phyloP scores from a whole-genome alignment of 2,329 filamentous ascomycete species.

The Neonectria magnoliae region DNA sequence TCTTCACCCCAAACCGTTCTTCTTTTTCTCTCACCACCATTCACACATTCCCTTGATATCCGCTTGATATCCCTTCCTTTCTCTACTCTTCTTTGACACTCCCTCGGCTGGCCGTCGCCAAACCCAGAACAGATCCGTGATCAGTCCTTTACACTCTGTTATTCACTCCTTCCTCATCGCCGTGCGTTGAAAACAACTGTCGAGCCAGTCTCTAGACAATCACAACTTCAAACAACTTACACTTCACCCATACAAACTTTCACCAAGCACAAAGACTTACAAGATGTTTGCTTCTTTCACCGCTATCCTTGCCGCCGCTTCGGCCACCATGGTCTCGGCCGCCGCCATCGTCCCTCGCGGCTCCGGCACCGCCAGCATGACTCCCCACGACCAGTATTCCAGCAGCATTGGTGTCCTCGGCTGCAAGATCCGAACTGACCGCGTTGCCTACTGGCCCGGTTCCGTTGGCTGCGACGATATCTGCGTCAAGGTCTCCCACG shows the following conservation, averaged over 20 bases:
- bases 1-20: slow-evolving; percentile 30
- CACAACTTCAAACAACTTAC: slow-evolving; percentile 19
- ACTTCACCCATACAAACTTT: slow-evolving; percentile 29
- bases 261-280: slow-evolving; percentile 22
- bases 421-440: slow-evolving; percentile 69
- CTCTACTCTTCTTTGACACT: slow-evolving; percentile 30
- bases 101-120: slow-evolving; percentile 41
- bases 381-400: slow-evolving; percentile 66
- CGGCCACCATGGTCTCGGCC: slow-evolving; percentile 44
- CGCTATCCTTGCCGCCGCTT: slow-evolving; percentile 44
- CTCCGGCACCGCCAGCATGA: slow-evolving; percentile 51
- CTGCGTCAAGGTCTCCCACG: slow-evolving; percentile 63
- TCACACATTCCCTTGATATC: slow-evolving; percentile 32
- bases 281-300: slow-evolving; percentile 46
- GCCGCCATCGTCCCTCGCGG: slow-evolving; percentile 40
- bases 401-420: slow-evolving; percentile 68
- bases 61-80: slow-evolving; percentile 34
- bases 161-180: slow-evolving; percentile 40
- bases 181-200: slow-evolving; percentile 43
- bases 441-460: slow-evolving; percentile 69
- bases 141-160: slow-evolving; percentile 40
- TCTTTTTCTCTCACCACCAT: slow-evolving; percentile 23
- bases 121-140: slow-evolving; percentile 42
- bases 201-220: slow-evolving; percentile 40
- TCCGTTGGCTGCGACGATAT: slow-evolving; percentile 64